A percentile compares a stretch with the other conserved stretches of the same genome.
These are phyloP conservation scores for Plectosphaerella sp. DNA, from an alignment of 2,329 filamentous ascomycete species.

Conservation along the genomic window DNA sequence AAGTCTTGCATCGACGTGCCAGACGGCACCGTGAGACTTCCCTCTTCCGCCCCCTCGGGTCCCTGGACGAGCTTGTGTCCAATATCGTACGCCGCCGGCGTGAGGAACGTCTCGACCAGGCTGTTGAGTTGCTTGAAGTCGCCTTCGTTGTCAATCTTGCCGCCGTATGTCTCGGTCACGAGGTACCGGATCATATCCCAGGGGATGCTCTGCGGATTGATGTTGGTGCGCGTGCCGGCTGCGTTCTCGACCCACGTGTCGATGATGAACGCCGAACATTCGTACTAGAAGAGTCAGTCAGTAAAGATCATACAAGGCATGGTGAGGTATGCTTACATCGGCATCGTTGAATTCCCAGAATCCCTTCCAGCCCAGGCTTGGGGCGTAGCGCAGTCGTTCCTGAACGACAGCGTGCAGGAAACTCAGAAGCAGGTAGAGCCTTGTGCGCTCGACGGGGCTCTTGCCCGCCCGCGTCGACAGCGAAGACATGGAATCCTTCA, in stretches of 20 bases:
- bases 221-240: conserved; percentile 82
- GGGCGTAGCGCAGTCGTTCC: conserved; percentile 89
- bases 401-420: conserved; percentile 96
- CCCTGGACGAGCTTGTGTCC: conserved; percentile 83
- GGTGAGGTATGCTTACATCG: conserved; percentile 64
- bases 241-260: conserved; percentile 88
- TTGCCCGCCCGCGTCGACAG: conserved; percentile 72
- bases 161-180: conserved; percentile 91
- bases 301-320: background rate
- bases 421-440: conserved; percentile 84
- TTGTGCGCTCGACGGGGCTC: conserved; percentile 82
- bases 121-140: conserved; percentile 72
- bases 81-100: conserved; percentile 84
- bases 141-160: conserved; percentile 89
- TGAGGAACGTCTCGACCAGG: conserved; percentile 76
- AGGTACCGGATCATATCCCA: conserved; percentile 94
- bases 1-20: conserved; percentile 84
- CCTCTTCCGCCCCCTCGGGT: conserved; percentile 51
- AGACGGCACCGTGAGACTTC: conserved; percentile 68
- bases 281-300: conserved; percentile 59
- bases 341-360: conserved; percentile 99
- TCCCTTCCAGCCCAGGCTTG: conserved; percentile 91
- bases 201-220: conserved; percentile 88
- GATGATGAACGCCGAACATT: conserved; percentile 94
- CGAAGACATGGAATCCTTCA: conserved; percentile 93